Base-by-base conservation (phyloP, 176 grass and related monocot genomes). In the Hordeum marinum region DNA sequence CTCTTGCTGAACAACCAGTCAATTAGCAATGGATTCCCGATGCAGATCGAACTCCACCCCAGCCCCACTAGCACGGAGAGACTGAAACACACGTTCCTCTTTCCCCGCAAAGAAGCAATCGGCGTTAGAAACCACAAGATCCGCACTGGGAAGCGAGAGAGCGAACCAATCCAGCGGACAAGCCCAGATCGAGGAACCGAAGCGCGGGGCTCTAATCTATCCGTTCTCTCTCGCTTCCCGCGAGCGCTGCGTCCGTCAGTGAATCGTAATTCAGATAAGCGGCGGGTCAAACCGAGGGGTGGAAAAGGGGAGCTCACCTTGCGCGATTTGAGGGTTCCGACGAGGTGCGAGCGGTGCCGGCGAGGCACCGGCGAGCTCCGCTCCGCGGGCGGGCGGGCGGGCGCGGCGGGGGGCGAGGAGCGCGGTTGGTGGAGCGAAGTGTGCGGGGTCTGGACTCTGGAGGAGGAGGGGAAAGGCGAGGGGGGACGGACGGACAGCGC, bases 381-480 rank as follows among this genome's bases (percentile, higher is more conserved):
- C 72, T 88, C 72, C 57, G 59, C 29, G 29, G 29, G 29, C 29
- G 29, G n/a, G n/a, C 58, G 23, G 34, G 0, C 50, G 50, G 50
- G 45, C 31, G 12, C 37, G 36, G 71, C 24, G 45, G 71, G 18
- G 7, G 39, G 9, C 77, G 52, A 40, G 48, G 34, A 18, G 40
- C 29, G 75, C 61, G 80, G 73, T 62, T 70, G 80, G 62, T 82
- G 68, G 75, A 34, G 82, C 34, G 20, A 46, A 52, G 70, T 31
- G 77, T 39, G 2, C 37, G 39, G 39, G 62, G 48, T 4, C 39
- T 42, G 68, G 68, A 71, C 36, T 3, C 62, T 31, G 62, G 45
- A 9, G 59, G 59, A 59, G 39, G 48, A 74, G 63, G 11, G 50
- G 57, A 72, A 63, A 67, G 21, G 32, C 40, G 73, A 14, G 42